These are phyloP conservation scores for Monosporascus ibericus DNA, from an alignment of 2,329 filamentous ascomycete genomes.

Conservation along the genomic window DNA sequence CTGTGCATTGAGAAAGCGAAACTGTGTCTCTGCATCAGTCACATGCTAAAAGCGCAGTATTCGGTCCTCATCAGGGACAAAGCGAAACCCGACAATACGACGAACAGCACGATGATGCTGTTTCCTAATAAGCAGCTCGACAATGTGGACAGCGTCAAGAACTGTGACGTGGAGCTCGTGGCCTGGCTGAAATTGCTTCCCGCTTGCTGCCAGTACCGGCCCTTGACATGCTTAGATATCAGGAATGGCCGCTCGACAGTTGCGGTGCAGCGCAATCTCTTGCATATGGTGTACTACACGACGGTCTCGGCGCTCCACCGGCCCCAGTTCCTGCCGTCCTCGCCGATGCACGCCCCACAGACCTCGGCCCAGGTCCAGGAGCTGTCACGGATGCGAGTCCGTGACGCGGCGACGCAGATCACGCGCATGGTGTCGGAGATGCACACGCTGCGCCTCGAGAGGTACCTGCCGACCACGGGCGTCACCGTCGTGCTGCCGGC, in stretches of 20 bases:
- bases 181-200: slow-evolving; percentile 72
- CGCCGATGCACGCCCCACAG: slow-evolving; percentile 46
- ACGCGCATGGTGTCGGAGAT: slow-evolving; percentile 77
- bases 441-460: slow-evolving; percentile 65
- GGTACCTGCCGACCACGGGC: slow-evolving; percentile 79
- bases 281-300: slow-evolving; percentile 92
- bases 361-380: slow-evolving; percentile 69
- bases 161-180: slow-evolving; percentile 72
- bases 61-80: slow-evolving; percentile 83
- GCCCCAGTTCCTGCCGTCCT: slow-evolving; percentile 79
- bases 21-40: slow-evolving; percentile 81
- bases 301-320: slow-evolving; percentile 86
- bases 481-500: slow-evolving; percentile 87
- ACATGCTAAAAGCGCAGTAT: slow-evolving; percentile 86
- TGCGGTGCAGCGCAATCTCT: slow-evolving; percentile 70
- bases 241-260: slow-evolving; percentile 54
- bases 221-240: slow-evolving; percentile 47
- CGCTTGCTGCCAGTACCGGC: slow-evolving; percentile 61
- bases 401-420: slow-evolving; percentile 77
- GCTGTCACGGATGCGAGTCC: slow-evolving; percentile 74
- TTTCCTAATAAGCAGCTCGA: slow-evolving; percentile 81
- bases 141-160: slow-evolving; percentile 72
- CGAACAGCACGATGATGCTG: slow-evolving; percentile 77
- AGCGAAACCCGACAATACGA: slow-evolving; percentile 69
- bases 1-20: slow-evolving; percentile 92